Percentiles rank a stretch among this genome's conserved stretches.
phyloP scores from a whole-genome alignment of 2,329 filamentous ascomycete genomes.

The Arthrobotrys conoides region DNA sequence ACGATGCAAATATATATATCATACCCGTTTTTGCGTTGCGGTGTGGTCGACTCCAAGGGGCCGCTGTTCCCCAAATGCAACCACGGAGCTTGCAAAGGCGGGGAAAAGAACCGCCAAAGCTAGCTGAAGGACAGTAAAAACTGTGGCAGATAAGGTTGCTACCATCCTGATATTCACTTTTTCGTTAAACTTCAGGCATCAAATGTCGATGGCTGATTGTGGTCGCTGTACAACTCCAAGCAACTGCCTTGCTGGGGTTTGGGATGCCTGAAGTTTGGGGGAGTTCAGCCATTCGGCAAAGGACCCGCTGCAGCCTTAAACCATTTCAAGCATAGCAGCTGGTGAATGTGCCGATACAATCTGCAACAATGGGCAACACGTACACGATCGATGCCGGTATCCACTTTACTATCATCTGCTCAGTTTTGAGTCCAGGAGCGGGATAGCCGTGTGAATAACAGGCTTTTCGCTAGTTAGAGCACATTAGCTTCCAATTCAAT shows the following conservation, averaged over 20 bases:
- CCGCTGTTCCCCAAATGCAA: conserved; percentile 28
- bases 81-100: background rate
- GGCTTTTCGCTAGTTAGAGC: too few relatives aligned
- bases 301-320: conserved; percentile 6
- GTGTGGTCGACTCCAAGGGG: conserved; percentile 38
- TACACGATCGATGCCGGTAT: too few relatives aligned
- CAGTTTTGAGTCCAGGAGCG: too few relatives aligned
- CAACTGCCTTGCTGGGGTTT: background rate
- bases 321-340: background rate
- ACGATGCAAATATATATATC: background rate
- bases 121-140: conserved; percentile 27
- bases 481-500: too few relatives aligned
- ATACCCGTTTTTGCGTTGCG: conserved; percentile 40
- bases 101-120: conserved; percentile 21
- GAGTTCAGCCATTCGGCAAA: background rate
- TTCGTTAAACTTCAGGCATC: conserved; percentile 23
- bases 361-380: conserved; percentile 5
- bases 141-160: conserved; percentile 5
- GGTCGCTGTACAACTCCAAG: background rate
- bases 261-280: conserved; percentile 11
- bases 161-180: conserved; percentile 6
- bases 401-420: too few relatives aligned
- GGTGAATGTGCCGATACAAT: background rate
- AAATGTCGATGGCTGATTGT: conserved; percentile 16
- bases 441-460: too few relatives aligned